These are phyloP conservation scores for Boletus subluridellus DNA, from an alignment of 1,284 basidiomycete species.

Conservation along the genomic window DNA sequence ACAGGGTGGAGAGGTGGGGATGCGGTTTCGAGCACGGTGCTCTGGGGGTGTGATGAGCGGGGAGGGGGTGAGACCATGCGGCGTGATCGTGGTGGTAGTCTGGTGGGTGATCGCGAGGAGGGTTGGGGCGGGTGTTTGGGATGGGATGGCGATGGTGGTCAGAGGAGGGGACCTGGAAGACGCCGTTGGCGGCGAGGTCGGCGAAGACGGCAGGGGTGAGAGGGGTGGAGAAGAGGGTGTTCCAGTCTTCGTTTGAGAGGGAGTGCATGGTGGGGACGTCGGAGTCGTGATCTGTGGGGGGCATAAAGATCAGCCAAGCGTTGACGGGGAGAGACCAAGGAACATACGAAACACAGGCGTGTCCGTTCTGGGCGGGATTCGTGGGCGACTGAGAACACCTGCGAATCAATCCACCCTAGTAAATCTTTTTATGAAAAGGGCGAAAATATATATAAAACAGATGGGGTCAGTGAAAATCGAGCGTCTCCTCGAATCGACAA, in stretches of 20 bases:
- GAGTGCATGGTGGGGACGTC: conserved; percentile 23
- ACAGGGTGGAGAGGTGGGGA: conserved; percentile 4
- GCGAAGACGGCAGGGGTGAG: conserved; percentile 57
- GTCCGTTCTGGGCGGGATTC: conserved; percentile 9
- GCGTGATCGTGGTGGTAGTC: conserved; percentile 24
- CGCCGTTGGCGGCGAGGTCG: conserved; percentile 56
- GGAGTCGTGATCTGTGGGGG: conserved; percentile 3
- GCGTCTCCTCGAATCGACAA: conserved; percentile 16
- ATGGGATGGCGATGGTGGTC: conserved; percentile 18
- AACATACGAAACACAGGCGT: conserved; percentile 10
- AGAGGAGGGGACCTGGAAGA: conserved; percentile 36
- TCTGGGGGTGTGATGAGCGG: conserved; percentile 16
- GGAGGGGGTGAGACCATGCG: conserved; percentile 21
- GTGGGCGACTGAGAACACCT: not conserved
- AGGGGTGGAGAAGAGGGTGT: conserved; percentile 52
- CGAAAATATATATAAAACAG: not conserved
- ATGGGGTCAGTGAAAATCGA: not conserved
- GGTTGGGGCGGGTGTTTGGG: conserved; percentile 5
- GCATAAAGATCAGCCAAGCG: not conserved
- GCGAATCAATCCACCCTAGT: not conserved
- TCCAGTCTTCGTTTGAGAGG: conserved; percentile 49
- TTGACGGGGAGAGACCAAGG: not conserved
- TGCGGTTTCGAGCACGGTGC: conserved; percentile 17
- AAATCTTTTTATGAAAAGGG: conserved; percentile 16
- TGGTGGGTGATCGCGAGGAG: conserved; percentile 16